Evolutionary conservation across 257 asterid genomes (phyloP).

Genomic region (Hygrophila difformis): DNA sequence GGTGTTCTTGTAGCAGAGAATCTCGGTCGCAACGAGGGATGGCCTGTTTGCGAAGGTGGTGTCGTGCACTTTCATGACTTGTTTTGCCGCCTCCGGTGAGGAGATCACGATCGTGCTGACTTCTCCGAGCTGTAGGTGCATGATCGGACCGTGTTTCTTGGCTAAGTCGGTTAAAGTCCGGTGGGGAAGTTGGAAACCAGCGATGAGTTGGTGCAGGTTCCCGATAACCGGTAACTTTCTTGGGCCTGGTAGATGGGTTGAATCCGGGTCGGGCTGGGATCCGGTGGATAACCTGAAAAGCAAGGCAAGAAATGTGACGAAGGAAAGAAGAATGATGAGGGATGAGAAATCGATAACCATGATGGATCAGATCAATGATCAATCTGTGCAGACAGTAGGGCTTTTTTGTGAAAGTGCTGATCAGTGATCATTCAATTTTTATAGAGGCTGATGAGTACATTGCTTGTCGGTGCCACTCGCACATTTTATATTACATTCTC

Average conservation of each 20-base stretch:
- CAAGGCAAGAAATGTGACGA: no score
- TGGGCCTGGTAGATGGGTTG: conserved; percentile 25
- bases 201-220: conserved; percentile 23
- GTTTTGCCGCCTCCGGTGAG: conserved; percentile 15
- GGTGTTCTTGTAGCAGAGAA: conserved; percentile 12
- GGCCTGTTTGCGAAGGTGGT: conserved; percentile 24
- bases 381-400: no score
- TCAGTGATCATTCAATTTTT: no score
- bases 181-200: conserved; percentile 9
- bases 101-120: conserved; percentile 17
- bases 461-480: no score
- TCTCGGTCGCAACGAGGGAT: conserved; percentile 6
- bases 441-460: no score
- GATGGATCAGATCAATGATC: no score
- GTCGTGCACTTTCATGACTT: conserved; percentile 26
- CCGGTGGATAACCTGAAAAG: no score
- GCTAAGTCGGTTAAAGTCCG: conserved; percentile 15
- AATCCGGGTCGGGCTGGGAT: no score
- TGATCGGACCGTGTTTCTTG: conserved; percentile 26
- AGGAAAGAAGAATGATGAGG: no score
- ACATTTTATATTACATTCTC: no score
- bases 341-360: no score
- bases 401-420: no score
- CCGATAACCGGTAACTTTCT: conserved; percentile 26
- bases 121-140: conserved; percentile 30